Base-by-base conservation (phyloP, 306 rosid species). In the Glycine tomentella region DNA sequence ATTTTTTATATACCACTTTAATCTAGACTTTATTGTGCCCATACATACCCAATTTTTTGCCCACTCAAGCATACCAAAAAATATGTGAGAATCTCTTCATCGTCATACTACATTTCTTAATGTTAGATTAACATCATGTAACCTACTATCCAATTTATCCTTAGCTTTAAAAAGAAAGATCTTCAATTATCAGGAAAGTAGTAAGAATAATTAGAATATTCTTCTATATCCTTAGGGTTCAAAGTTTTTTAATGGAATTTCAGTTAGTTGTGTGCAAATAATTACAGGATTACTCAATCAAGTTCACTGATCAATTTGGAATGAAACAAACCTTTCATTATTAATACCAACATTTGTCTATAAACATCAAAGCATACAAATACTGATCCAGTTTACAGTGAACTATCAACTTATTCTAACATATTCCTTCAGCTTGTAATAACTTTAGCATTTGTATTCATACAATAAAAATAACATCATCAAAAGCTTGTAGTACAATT, bases 391-490 rank as follows among this genome's bases (percentile, higher is more conserved):
- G 44, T 44, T 70, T 51, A 75, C 46, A 51, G 68, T 75, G 71
- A 75, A 34, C 75, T 72, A 72, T 58, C 58, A 82, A 57, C 69
- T 44, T 70, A 42, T 8, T 51, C 68, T 44, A 75, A 63, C 81
- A 78, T 52, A 69, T 74, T 82, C 73, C 72, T 74, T 13, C 64
- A 51, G 72, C 42, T 66, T 51, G 36, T 45, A 49, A 82, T 71
- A 59, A 68, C 66, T 76, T 80, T 42, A 64, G 48, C 65, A 78
- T 57, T 79, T 75, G 80, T 76, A 75, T 79, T 70, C 78, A 49
- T 56, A 33, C 20, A 53, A 76, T 49, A 66, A 72, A 20, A 57
- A 84, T 81, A 56, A 46, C 16, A 80, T 80, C 55, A 33, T n/a
- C 58, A 15, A 55, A 31, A 64, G 65, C 12, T 17, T 64, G 20